phyloP scores from a whole-genome alignment of 2,329 filamentous ascomycete genomes.

The Fusarium chuoi region DNA sequence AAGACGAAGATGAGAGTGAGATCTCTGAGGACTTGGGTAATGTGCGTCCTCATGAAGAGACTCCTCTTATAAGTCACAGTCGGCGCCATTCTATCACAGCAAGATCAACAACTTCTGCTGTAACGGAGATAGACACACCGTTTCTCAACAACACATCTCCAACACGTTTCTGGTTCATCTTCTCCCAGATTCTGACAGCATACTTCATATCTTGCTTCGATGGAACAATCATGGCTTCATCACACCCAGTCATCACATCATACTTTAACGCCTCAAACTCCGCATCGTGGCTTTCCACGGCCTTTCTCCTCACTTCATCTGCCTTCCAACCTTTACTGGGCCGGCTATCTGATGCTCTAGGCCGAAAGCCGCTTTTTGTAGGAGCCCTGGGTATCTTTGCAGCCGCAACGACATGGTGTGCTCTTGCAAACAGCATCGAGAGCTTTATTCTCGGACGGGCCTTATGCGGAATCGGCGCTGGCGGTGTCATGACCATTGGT shows the following conservation, averaged over 20 bases:
- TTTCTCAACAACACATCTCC: constrained; percentile 60
- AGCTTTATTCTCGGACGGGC: constrained; percentile 77
- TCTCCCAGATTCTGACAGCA: constrained; percentile 65
- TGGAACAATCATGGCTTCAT: constrained; percentile 82
- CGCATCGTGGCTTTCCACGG: constrained; percentile 84
- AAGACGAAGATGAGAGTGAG: constrained; percentile 16
- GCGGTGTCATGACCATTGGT: constrained; percentile 74
- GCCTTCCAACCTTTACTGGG: constrained; percentile 81
- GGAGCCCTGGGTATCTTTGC: constrained; percentile 71
- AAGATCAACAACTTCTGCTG: constrained; percentile 21
- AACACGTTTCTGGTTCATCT: constrained; percentile 71
- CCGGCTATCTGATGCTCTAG: constrained; percentile 77
- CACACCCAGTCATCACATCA: constrained; percentile 83
- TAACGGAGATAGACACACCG: constrained; percentile 28
- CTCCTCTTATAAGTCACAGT: constrained; percentile 40
- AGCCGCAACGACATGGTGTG: constrained; percentile 75
- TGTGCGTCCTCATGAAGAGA: constrained; percentile 36
- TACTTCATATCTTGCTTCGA: constrained; percentile 75
- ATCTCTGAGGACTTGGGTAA: constrained; percentile 10
- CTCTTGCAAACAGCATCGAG: constrained; percentile 72
- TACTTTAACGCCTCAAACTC: constrained; percentile 82
- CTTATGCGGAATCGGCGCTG: constrained; percentile 77
- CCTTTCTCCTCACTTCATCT: constrained; percentile 80
- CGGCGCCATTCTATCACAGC: constrained; percentile 28
- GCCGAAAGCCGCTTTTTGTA: constrained; percentile 74